phyloP scores from a whole-genome alignment of 1,139 yeast genomes.

The Tardiomyces depauwii region DNA sequence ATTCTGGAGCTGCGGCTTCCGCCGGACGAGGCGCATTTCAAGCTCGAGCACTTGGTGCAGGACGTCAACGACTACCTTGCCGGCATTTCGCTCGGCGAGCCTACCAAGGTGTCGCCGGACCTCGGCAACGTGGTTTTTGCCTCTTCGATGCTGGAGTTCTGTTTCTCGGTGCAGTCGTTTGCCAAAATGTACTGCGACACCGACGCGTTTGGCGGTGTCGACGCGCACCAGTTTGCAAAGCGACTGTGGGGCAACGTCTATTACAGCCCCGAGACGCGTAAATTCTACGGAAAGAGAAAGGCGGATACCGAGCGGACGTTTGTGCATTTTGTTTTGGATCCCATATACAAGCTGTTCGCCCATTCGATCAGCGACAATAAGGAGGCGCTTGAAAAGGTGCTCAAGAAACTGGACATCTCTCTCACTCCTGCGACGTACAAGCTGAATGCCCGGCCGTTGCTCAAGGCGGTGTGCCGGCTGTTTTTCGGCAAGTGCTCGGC shows the following conservation, averaged over 20 bases:
- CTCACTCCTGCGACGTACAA: conserved; percentile 21
- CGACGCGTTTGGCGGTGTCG: conserved; percentile 21
- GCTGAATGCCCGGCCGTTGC: conserved; percentile 46
- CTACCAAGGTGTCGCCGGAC: background rate
- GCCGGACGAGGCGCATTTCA: conserved; percentile 60
- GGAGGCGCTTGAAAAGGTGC: conserved; percentile 29
- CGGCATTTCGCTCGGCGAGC: conserved; percentile 42
- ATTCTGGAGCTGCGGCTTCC: conserved; percentile 69
- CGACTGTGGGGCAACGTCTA: conserved; percentile 73
- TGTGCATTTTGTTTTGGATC: conserved; percentile 58
- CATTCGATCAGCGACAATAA: conserved; percentile 48
- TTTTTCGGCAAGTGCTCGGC: conserved; percentile 47
- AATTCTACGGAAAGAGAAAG: conserved; percentile 33
- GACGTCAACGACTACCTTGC: conserved; percentile 46
- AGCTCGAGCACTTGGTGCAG: conserved; percentile 51
- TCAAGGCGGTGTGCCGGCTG: conserved; percentile 41
- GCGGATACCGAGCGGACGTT: conserved; percentile 41
- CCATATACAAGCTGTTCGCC: conserved; percentile 67
- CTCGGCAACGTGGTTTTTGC: conserved; percentile 56
- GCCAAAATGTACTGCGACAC: conserved; percentile 39
- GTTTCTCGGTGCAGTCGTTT: conserved; percentile 59
- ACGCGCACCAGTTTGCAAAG: conserved; percentile 34
- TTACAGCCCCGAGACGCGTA: conserved; percentile 34
- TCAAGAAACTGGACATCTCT: conserved; percentile 30
- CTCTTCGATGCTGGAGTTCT: conserved; percentile 48